Evolutionary conservation across 768 basidiomycete genomes (phyloP), one percentile per base, ranked within the genome.

Genomic region (Agrocybe praecox): DNA sequence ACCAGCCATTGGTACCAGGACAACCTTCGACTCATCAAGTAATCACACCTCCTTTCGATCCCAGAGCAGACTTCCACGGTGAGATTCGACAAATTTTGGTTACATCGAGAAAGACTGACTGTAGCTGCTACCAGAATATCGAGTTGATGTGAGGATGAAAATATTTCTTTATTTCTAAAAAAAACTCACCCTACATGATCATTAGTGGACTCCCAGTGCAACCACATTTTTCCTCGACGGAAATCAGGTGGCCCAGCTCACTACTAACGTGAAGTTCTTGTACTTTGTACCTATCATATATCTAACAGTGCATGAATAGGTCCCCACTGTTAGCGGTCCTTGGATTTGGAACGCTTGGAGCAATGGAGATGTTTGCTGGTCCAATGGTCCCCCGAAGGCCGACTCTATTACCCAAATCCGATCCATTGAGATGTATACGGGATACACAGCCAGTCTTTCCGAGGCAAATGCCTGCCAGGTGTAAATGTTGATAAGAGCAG

Each of bases 301-400:
- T 46, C 32, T 17, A 33, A 24, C 45, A 11, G 21, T 15, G 0
- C 42, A 45, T 26, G 15, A 36, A 29, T 17, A 43, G 72, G 67
- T 73, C 24, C 72, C 74, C 2, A 67, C 65, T 6, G 52, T 60
- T 29, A 62, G 67, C 21, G 71, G 67, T 3, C 63, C 54, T 36
- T 74, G 70, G 70, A 62, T 74, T 23, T 73, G 73, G 73, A 75
- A 75, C 56, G 60, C 61, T 17, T 73, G 73, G 73, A 73, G 72
- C 58, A 72, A 62, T 53, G 74, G 73, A 22, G 69, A 71, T 52
- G 66, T 66, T 9, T 54, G 57, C 51, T 75, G 74, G 74, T 75
- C 74, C 15, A 68, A 66, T 32, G 73, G 72, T 11, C 74, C 74
- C 24, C 74, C 74, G 5, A 69, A 57, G 1, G 63, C 70, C 1